Percentiles rank a stretch among this genome's conserved stretches.
phyloP scores from a whole-genome alignment of 2,329 filamentous ascomycete species.

The Ceratocystis cacaofunesta region DNA sequence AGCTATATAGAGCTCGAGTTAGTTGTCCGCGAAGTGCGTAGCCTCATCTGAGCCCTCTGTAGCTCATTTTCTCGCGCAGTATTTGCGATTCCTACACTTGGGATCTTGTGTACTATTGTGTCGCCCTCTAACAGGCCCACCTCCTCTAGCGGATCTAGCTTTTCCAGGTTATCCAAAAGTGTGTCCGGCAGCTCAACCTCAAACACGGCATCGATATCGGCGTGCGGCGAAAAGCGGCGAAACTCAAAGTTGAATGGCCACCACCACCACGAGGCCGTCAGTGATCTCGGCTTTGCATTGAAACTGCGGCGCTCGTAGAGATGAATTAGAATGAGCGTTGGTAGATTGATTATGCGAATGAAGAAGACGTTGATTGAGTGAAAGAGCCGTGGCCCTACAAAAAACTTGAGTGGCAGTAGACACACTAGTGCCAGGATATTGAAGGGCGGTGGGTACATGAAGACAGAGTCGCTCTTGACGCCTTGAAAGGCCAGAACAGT shows the following conservation, averaged over 20 bases:
- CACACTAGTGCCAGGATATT: conserved; percentile 51
- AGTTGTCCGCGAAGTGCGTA: conserved; percentile 7
- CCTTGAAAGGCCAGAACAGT: conserved; percentile 60
- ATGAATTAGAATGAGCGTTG: conserved; percentile 45
- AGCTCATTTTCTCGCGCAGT: not conserved
- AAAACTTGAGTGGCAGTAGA: conserved; percentile 50
- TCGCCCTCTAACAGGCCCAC: conserved; percentile 25
- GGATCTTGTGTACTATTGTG: conserved; percentile 21
- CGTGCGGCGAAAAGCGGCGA: conserved; percentile 38
- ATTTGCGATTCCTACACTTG: not conserved
- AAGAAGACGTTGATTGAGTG: conserved; percentile 56
- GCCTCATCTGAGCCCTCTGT: conserved; percentile 3
- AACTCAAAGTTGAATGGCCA: conserved; percentile 30
- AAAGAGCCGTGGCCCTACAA: conserved; percentile 48
- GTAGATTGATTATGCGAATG: conserved; percentile 48
- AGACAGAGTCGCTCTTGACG: conserved; percentile 57
- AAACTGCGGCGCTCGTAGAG: conserved; percentile 46
- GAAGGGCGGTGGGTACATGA: conserved; percentile 54
- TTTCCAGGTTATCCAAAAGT: conserved; percentile 24
- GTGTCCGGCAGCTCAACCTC: conserved; percentile 40
- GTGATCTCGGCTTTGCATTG: not conserved
- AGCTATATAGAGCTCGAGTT: not conserved
- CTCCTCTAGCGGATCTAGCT: conserved; percentile 25
- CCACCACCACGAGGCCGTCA: conserved; percentile 14
- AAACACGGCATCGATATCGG: conserved; percentile 45